Evolutionary conservation across 2,329 filamentous ascomycete species (phyloP).

Genomic region (Fusarium veterinarium): DNA sequence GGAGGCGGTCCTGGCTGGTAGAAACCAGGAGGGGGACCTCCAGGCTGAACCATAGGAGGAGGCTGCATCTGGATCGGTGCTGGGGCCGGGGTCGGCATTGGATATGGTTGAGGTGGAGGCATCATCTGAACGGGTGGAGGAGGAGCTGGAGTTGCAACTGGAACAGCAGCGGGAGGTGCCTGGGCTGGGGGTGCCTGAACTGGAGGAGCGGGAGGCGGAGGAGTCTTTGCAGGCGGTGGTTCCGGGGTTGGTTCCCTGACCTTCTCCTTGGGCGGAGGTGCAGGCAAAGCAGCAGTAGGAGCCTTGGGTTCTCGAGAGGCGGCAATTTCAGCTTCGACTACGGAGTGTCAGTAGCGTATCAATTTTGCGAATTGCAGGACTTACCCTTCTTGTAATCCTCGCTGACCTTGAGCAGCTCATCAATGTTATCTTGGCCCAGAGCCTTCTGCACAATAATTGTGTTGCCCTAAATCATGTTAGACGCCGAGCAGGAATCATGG

Average conservation of each 20-base stretch:
- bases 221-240: constrained; percentile 48
- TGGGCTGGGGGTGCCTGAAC: constrained; percentile 28
- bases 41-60: constrained; percentile 20
- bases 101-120: constrained; percentile 38
- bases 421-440: constrained; percentile 89
- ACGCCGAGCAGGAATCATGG: fast-evolving
- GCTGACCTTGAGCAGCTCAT: constrained; percentile 86
- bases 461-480: constrained; percentile 68
- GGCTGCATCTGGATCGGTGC: constrained; percentile 3
- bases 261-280: constrained; percentile 43
- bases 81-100: constrained; percentile 1
- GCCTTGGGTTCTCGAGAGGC: constrained; percentile 21
- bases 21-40: constrained; percentile 44
- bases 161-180: constrained; percentile 49
- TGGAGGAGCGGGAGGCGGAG: constrained; percentile 34
- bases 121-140: constrained; percentile 35
- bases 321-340: constrained; percentile 32
- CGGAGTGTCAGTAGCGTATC: not conserved
- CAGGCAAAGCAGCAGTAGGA: constrained; percentile 47
- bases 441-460: constrained; percentile 86
- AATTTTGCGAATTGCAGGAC: constrained; percentile 19
- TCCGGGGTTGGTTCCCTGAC: constrained; percentile 50
- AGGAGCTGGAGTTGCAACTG: constrained; percentile 35
- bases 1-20: constrained; percentile 48
- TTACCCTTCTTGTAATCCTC: constrained; percentile 76